phyloP scores from a whole-genome alignment of 1,139 yeast genomes.

The Yamadazyma aaseri region DNA sequence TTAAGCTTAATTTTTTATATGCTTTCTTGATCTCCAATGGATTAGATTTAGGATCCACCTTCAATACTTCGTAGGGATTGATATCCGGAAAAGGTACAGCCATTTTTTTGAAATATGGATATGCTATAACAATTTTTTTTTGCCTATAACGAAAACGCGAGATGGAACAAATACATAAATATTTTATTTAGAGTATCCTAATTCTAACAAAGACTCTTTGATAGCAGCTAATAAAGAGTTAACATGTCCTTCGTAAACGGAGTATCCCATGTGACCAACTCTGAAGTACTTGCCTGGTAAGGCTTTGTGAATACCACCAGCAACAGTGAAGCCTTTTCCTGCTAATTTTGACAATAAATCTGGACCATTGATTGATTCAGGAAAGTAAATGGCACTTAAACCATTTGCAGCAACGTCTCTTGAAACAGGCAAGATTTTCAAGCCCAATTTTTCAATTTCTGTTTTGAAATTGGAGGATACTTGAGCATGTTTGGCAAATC shows the following conservation, averaged over 20 bases:
- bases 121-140: not conserved
- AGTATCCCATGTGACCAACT: constrained; percentile 91
- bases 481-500: constrained; percentile 62
- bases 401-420: constrained; percentile 79
- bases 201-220: constrained; percentile 36
- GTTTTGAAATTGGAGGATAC: constrained; percentile 68
- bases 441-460: constrained; percentile 54
- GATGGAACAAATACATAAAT: not conserved
- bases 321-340: constrained; percentile 72
- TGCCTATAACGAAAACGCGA: not conserved
- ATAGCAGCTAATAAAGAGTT: constrained; percentile 36
- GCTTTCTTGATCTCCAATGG: constrained; percentile 65
- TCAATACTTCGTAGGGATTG: constrained; percentile 66
- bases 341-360: constrained; percentile 57
- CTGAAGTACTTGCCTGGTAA: constrained; percentile 83
- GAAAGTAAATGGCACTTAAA: constrained; percentile 82
- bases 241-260: constrained; percentile 45
- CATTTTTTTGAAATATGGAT: too few species aligned
- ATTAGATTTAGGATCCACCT: constrained; percentile 38
- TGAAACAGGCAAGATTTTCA: constrained; percentile 64
- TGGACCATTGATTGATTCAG: constrained; percentile 69
- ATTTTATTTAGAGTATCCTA: constrained; percentile 16
- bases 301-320: constrained; percentile 88
- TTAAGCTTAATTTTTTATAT: constrained; percentile 67
- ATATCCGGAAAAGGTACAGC: constrained; percentile 52